Evolutionary conservation across 352 stramenopile genomes (phyloP), one percentile per base, ranked within the genome.

Genomic region (Pythium vanterpoolii): DNA sequence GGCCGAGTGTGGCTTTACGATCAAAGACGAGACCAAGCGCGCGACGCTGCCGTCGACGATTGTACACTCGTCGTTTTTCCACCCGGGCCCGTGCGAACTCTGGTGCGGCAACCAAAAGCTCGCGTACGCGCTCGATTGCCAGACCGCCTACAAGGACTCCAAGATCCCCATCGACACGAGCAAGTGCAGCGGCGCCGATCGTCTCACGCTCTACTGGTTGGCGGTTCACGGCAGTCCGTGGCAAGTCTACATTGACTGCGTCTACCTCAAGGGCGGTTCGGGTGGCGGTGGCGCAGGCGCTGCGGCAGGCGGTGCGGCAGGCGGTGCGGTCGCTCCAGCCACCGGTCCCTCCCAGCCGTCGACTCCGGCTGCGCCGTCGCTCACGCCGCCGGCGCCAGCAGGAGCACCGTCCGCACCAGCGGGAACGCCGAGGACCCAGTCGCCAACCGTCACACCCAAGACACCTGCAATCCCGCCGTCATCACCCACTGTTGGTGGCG

Each of bases 181-280:
- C 23, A 72, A 74, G 55, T 89, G 79, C 45, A 46, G 51, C 1
- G 59, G 69, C 13, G 74, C 72, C 13, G 74, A 81, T 50, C 68
- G 64, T 9, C 56, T 82, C 24, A 71, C 64, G 8, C 46, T 86
- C 39, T 82, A 83, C 71, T 90, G 77, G 79, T 49, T 87, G 33
- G 79, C 53, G 1, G 39, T 85, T n/a, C 74, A 86, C 34, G 63
- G 67, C 27, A 50, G 42, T 0, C 72, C 73, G 40, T 90, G 76
- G 77, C 75, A 90, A 36, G 73, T 86, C 24, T 90, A 87, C 64
- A 71, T 56, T n/a, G 71, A 83, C 68, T 86, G 76, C 42, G 76
- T 83, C 11, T 76, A 69, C 60, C 62, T 79, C 18, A 72, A 68
- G 5, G 19, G 67, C 56, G 33, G 57, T 56, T 40, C 53, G 4